A percentile compares a stretch with the other conserved stretches of the same genome.
These are phyloP conservation scores for Pachysandra terminalis DNA, from an alignment of 164 flowering plant genomes.

Conservation along the genomic window DNA sequence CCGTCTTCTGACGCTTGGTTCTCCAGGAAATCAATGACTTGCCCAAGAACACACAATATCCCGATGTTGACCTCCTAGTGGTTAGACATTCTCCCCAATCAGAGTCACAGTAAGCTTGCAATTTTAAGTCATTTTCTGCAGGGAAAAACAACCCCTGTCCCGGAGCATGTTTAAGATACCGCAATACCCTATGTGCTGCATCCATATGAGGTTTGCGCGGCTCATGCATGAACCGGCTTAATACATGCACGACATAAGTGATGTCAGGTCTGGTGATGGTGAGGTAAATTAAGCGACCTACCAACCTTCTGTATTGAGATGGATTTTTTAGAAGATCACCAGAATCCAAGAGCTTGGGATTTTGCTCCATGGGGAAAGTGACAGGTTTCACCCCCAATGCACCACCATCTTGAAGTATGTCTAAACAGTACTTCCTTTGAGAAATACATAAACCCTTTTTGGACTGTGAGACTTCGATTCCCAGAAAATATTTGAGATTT, in stretches of 20 bases:
- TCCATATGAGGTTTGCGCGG: no score
- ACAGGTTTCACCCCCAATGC: background rate
- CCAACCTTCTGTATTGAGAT: no score
- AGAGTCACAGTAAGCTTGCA: no score
- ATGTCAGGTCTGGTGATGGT: no score
- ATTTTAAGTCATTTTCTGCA: no score
- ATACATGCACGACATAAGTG: no score
- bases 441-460: conserved; percentile 3
- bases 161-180: no score
- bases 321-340: no score
- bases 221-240: no score
- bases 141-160: background rate
- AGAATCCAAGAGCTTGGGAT: background rate
- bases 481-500: background rate
- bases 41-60: background rate
- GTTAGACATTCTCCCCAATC: no score
- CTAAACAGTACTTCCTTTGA: conserved; percentile 1
- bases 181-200: no score
- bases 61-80: background rate
- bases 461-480: conserved; percentile 2
- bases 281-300: no score
- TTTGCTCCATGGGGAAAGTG: conserved; percentile 6
- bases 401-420: background rate
- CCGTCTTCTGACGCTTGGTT: background rate
- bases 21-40: background rate